Percentiles rank a stretch among this genome's conserved stretches.
Evolutionary conservation across 2,329 filamentous ascomycete genomes (phyloP).

Genomic region (Ophiostoma ips): DNA sequence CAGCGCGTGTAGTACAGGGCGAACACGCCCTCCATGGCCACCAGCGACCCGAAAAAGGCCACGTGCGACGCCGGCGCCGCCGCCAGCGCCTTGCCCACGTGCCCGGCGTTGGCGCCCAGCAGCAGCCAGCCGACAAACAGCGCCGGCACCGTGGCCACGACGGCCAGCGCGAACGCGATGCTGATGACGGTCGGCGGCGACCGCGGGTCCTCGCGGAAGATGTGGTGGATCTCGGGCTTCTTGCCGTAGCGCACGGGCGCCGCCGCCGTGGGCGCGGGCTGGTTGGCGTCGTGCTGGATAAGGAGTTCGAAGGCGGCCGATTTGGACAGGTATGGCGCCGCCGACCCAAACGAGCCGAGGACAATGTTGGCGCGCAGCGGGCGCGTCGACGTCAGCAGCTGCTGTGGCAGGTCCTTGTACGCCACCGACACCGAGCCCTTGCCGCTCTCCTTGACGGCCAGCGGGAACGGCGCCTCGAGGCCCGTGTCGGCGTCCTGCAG

Average conservation of each 20-base stretch:
- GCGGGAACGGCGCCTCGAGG: constrained; percentile 74
- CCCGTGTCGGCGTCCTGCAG: constrained; percentile 61
- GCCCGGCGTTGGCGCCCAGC: constrained; percentile 70
- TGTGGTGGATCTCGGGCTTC: constrained; percentile 75
- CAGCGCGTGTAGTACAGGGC: constrained; percentile 87
- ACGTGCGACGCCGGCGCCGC: constrained; percentile 67
- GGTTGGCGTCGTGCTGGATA: constrained; percentile 48
- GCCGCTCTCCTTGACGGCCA: constrained; percentile 74
- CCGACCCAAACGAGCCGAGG: constrained; percentile 72
- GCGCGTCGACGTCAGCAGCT: constrained; percentile 54
- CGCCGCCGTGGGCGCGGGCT: constrained; percentile 43
- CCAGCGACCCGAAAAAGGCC: constrained; percentile 73
- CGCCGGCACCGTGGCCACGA: constrained; percentile 59
- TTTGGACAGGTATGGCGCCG: constrained; percentile 49
- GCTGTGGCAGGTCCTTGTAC: constrained; percentile 75
- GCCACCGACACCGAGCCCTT: constrained; percentile 76
- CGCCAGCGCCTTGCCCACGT: constrained; percentile 61
- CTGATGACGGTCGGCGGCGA: constrained; percentile 73
- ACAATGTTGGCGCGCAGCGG: constrained; percentile 70
- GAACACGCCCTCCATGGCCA: constrained; percentile 83
- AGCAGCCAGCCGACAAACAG: constrained; percentile 57
- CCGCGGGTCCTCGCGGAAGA: constrained; percentile 66
- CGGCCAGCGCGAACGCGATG: constrained; percentile 58
- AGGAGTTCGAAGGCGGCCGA: constrained; percentile 56
- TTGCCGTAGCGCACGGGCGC: constrained; percentile 71